Evolutionary conservation across 2,329 filamentous ascomycete species (phyloP).

Genomic region (Coleophoma eucalyptorum): DNA sequence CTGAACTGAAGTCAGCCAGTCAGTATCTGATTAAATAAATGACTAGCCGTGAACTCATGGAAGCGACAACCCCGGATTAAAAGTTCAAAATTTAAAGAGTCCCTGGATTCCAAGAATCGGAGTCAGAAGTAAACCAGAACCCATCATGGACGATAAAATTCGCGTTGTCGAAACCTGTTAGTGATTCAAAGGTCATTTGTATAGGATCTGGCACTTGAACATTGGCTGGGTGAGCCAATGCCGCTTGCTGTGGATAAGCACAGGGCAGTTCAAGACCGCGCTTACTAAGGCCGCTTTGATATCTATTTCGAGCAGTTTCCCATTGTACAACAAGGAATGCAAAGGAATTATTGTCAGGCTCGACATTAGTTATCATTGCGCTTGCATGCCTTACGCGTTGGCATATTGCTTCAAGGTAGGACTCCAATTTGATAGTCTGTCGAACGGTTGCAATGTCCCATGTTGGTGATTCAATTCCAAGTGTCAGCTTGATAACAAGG

Average conservation of each 20-base stretch:
- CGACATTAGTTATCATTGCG: neutral
- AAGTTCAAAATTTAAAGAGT: too few species aligned
- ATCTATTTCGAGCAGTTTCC: constrained; percentile 26
- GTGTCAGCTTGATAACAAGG: constrained; percentile 3
- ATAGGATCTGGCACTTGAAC: neutral
- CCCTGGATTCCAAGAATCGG: too few species aligned
- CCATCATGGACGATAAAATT: neutral
- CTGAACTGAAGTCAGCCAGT: too few species aligned
- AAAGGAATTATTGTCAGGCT: neutral
- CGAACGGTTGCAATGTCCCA: constrained; percentile 4
- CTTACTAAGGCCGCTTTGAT: too few species aligned
- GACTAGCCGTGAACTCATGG: too few species aligned
- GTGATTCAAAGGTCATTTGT: neutral
- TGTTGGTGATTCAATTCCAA: constrained; percentile 3
- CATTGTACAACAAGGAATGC: constrained; percentile 60
- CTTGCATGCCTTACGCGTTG: neutral
- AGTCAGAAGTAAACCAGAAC: too few species aligned
- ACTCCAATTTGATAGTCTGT: constrained; percentile 1
- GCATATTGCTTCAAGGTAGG: constrained; percentile 3
- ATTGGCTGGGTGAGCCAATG: neutral
- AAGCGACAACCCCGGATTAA: too few species aligned
- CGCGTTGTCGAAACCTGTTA: neutral
- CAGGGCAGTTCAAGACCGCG: too few species aligned
- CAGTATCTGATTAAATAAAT: too few species aligned
- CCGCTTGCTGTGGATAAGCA: too few species aligned